Evolutionary conservation across 331 rosid genomes (phyloP).

Genomic region (Quercus phellos): DNA sequence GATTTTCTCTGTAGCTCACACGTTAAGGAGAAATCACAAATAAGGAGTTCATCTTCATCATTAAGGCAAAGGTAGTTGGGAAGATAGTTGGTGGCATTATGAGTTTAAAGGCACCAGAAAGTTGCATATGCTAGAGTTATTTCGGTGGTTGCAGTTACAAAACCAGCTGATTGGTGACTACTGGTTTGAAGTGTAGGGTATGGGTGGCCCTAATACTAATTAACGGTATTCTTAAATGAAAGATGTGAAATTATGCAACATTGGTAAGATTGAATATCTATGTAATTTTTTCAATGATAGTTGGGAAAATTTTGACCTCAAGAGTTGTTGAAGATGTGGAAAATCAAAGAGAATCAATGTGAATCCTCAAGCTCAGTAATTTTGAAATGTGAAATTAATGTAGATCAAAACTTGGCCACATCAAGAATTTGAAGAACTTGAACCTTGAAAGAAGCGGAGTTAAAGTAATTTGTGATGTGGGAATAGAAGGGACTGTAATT

Average conservation of each 20-base stretch:
- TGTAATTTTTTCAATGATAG: neutral
- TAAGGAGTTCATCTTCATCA: neutral
- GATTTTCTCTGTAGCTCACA: neutral
- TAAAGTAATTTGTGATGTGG: neutral
- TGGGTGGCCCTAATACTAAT: neutral
- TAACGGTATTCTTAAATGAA: neutral
- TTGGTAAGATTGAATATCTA: neutral
- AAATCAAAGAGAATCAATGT: neutral
- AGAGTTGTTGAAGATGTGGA: neutral
- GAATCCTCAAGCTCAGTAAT: no score
- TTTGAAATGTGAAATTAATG: no score
- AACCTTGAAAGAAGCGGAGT: neutral
- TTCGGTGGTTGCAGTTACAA: constrained; percentile 28
- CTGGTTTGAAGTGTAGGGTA: neutral
- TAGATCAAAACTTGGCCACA: neutral
- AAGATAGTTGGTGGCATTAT: constrained; percentile 3
- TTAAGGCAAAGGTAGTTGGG: constrained; percentile 13
- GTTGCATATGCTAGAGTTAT: constrained; percentile 29
- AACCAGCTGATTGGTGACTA: neutral
- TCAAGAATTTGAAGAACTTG: neutral
- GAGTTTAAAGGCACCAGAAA: neutral
- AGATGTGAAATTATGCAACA: neutral
- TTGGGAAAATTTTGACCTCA: no score
- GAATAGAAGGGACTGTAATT: no score
- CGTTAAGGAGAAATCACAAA: neutral